Percentiles rank a stretch among this genome's conserved stretches.
These are phyloP conservation scores for Penicillium rolfsii DNA, from an alignment of 2,329 filamentous ascomycete genomes.

Conservation along the genomic window DNA sequence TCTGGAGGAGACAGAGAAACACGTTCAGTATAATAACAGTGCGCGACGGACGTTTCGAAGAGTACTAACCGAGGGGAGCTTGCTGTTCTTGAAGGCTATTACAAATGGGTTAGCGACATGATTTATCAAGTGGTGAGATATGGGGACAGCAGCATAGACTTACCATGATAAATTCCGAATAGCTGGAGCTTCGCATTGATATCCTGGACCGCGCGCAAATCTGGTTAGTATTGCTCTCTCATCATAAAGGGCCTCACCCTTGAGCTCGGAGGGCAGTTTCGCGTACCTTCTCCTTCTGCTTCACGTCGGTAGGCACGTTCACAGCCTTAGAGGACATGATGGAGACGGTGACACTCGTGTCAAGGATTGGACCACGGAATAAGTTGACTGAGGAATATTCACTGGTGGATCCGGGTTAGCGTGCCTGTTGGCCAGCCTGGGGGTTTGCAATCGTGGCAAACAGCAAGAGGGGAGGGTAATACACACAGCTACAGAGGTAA, in stretches of 20 bases:
- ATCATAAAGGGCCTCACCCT: no score
- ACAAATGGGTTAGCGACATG: not conserved
- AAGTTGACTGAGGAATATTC: conserved; percentile 13
- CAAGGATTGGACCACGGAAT: conserved; percentile 2
- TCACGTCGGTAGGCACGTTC: conserved; percentile 73
- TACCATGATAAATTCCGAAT: conserved; percentile 80
- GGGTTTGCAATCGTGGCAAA: conserved; percentile 21
- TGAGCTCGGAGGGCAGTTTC: not conserved
- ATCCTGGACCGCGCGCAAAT: conserved; percentile 51
- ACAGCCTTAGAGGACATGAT: conserved; percentile 52
- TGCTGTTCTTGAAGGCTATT: conserved; percentile 83
- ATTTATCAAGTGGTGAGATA: not conserved
- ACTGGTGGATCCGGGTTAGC: conserved; percentile 19
- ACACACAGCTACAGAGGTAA: not conserved
- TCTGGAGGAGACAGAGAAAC: conserved; percentile 54
- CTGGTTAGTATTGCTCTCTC: not conserved
- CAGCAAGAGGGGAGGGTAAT: conserved; percentile 13
- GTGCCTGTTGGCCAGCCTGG: not conserved
- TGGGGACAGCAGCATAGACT: conserved; percentile 14
- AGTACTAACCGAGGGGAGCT: conserved; percentile 77
- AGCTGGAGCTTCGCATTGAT: conserved; percentile 93
- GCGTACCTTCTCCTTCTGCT: conserved; percentile 71
- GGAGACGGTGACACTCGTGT: conserved; percentile 18
- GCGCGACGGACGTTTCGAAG: not conserved
- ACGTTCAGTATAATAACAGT: conserved; percentile 12